Evolutionary conservation across 2,329 filamentous ascomycete genomes (phyloP), one percentile per base, ranked within the genome.

Genomic region (Hirsutella thompsonii): DNA sequence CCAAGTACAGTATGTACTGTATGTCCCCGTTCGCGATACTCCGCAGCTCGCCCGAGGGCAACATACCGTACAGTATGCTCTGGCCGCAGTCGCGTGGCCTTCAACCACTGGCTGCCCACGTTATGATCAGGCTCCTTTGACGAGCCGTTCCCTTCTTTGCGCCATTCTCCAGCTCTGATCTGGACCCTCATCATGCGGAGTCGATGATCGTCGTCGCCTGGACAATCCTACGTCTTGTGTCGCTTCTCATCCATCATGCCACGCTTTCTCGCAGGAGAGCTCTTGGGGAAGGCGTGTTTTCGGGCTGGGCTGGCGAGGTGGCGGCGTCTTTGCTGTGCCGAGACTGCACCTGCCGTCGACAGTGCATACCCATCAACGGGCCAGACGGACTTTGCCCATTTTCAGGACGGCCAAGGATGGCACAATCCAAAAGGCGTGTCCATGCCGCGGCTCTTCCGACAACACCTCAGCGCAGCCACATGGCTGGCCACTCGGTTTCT

Each of bases 31-130:
- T 33, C 32, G 21, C 36, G 30, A 42, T 10, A 23, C 23, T 36
- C 30, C 36, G 32, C 33, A 26, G 19, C 21, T 18, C 13, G 14
- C 8, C 10, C 30, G 34, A 16, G 14, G 14, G 32, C 8, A 18
- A 14, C 8, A 16, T 6, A n/a, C 26, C 13, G 29, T 11, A 29
- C 11, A 37, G 13, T 13, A 14, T 18, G 13, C 11, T 19, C 28
- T 18, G 29, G 33, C 19, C 29, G 23, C 20, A 28, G 21, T 39
- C 21, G 32, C 41, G 41, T 42, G 37, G 41, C 41, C 33, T 38
- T 30, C 32, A 38, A 36, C 19, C 13, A 39, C 41, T 42, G 37
- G 36, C 41, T 39, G n/a, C 30, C n/a, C 13, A 32, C 23, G 32
- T 19, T 18, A 19, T 21, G 26, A n/a, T 39, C 37, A 14, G 37